Percentiles rank a stretch among this genome's conserved stretches.
Evolutionary conservation across 1,284 basidiomycete species (phyloP).

Genomic region (Phaffia rhodozyma): DNA sequence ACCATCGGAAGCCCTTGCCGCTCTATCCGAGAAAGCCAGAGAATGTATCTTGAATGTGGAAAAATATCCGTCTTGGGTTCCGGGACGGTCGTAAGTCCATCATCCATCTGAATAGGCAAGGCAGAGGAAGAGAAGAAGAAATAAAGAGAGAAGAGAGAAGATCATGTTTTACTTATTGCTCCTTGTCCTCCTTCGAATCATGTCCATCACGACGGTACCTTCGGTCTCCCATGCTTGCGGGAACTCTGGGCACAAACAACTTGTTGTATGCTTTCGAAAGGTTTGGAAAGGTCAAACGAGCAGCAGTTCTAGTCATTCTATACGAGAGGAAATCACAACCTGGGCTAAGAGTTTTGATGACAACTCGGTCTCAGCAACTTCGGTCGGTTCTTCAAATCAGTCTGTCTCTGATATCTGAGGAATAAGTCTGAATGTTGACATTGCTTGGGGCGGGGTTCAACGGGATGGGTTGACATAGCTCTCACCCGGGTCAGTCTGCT

Average conservation of each 20-base stretch:
- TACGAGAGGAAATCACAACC: slow-evolving; percentile 50
- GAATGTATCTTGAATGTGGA: no score
- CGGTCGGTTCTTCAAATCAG: slow-evolving; percentile 32
- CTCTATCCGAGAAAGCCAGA: no score
- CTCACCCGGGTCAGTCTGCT: slow-evolving; percentile 66
- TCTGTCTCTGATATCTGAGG: not conserved
- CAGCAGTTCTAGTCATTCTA: slow-evolving; percentile 63
- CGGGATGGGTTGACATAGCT: slow-evolving; percentile 20
- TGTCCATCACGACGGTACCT: no score
- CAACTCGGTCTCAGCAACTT: slow-evolving; percentile 64
- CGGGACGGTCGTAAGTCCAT: no score
- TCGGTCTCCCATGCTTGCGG: no score
- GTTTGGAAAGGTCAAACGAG: slow-evolving; percentile 35
- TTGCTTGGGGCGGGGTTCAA: slow-evolving; percentile 19
- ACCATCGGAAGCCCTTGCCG: no score
- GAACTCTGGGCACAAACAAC: not conserved
- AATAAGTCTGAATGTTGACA: slow-evolving; percentile 25
- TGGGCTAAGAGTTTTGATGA: slow-evolving; percentile 58
- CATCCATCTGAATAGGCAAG: no score
- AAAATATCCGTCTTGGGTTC: no score
- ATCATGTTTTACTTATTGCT: no score
- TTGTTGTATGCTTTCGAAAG: slow-evolving; percentile 19
- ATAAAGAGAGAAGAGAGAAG: no score
- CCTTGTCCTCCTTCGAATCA: no score
- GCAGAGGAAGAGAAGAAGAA: no score